Conservation (phyloP, 202 grass and related monocot species). For the Digitaria exilis region DNA sequence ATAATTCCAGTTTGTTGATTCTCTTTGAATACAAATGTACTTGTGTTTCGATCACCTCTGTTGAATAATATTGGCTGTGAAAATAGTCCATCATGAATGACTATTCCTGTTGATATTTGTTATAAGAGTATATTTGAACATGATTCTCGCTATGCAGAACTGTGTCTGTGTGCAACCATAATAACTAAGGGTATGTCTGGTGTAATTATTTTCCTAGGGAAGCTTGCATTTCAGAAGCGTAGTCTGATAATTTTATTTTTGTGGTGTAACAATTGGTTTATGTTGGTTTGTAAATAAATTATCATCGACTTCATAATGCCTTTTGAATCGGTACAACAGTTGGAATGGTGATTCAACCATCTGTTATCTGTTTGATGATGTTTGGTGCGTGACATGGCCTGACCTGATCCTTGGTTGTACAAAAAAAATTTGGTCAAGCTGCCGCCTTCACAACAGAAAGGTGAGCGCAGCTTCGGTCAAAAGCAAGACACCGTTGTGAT, state of each 20-base stretch:
- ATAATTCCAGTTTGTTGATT: constrained; percentile 19
- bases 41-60: not conserved
- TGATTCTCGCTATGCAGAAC: not conserved
- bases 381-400: not conserved
- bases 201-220: not conserved
- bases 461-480: not conserved
- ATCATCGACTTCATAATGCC: not conserved
- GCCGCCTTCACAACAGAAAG: constrained; percentile 30
- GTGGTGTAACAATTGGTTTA: not conserved
- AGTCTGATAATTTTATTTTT: not conserved
- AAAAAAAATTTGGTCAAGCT: not conserved
- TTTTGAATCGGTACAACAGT: not conserved
- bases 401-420: not conserved
- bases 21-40: not conserved
- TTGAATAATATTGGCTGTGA: not conserved
- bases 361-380: not conserved
- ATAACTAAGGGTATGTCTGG: not conserved
- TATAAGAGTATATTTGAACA: not conserved
- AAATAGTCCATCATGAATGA: not conserved
- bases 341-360: not conserved
- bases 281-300: not conserved
- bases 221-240: not conserved
- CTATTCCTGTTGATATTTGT: not conserved
- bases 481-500: constrained; percentile 7
- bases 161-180: not conserved